Evolutionary conservation across 176 grass and related monocot species (phyloP), one percentile per base, ranked within the genome.

Genomic region (Saccharum spontaneum): DNA sequence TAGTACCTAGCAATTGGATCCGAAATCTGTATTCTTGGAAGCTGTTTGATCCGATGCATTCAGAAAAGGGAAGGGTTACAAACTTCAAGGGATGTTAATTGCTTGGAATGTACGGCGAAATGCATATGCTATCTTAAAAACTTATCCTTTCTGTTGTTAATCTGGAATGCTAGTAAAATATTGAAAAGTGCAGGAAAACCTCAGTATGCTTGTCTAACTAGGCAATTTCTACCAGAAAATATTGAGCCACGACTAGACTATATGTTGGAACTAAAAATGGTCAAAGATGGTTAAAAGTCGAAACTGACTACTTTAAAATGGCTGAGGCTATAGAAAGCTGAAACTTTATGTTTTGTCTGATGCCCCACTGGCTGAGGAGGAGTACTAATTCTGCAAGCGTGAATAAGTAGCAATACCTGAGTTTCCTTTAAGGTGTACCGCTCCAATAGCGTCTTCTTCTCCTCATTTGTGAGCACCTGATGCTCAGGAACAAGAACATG

Each of bases 381-480:
- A 61, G 57, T 61, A 61, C 11, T 61, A 61, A 24, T 8, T 26
- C 10, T 24, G 5, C 68, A 87, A 73, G 65, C 37, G 39, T 55
- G 67, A 78, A 75, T 31, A 70, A 38, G 15, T 6, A 63, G 39
- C 60, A 90, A 86, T 91, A 94, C 94, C 94, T 97, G 92, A 79
- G 94, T 97, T 90, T 97, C 92, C 82, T 97, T 97, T 37, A 97
- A 82, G 24, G 91, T 97, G 67, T 97, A 97, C 9, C 91, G 92
- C 86, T 92, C 94, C 86, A 97, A 65, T 78, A 97, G 73, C 31
- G 92, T 92, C 71, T 97, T 94, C 73, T 94, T 97, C 86, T 97
- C 94, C 67, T 90, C 92, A n/a, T 79, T 97, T 20, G 87, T 89
- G 67, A 97, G 94, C 71, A 97, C 85, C 31, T 97, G 92, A 85